Conservation (phyloP, 2,329 filamentous ascomycete genomes). For the Metarhizium robertsii region DNA sequence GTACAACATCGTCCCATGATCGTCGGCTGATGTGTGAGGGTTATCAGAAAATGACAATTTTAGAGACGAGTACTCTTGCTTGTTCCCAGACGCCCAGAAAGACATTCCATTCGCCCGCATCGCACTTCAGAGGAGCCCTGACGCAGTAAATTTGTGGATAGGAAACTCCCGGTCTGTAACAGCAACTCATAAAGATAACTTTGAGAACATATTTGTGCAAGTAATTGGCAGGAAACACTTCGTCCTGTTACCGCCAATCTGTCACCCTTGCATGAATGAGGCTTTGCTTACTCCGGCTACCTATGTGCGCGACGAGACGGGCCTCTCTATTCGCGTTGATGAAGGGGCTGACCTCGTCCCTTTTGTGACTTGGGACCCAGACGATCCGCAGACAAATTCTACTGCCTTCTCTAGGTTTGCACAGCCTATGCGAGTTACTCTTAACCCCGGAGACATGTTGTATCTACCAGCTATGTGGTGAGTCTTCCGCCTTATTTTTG, state of each 20-base stretch:
- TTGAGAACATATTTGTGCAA: slow-evolving; percentile 79
- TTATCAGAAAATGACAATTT: slow-evolving; percentile 69
- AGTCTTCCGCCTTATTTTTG: slow-evolving; percentile 12
- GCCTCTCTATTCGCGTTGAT: slow-evolving; percentile 25
- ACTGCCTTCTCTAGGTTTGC: slow-evolving; percentile 53
- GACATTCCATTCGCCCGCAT: slow-evolving; percentile 65
- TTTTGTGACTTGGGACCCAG: slow-evolving; percentile 68
- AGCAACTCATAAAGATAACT: slow-evolving; percentile 72
- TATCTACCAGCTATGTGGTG: slow-evolving; percentile 76
- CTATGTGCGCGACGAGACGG: slow-evolving; percentile 35
- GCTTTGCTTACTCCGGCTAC: slow-evolving; percentile 43
- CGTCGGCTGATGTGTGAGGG: background rate
- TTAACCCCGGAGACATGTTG: slow-evolving; percentile 68
- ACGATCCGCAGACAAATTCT: slow-evolving; percentile 36
- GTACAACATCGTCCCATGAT: background rate
- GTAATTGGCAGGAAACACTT: slow-evolving; percentile 67
- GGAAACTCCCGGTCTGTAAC: slow-evolving; percentile 63
- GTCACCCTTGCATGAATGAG: slow-evolving; percentile 62
- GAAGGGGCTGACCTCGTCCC: slow-evolving; percentile 38
- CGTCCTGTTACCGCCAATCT: slow-evolving; percentile 61
- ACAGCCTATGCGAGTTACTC: slow-evolving; percentile 54
- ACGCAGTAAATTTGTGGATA: slow-evolving; percentile 78
- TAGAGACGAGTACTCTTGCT: slow-evolving; percentile 56
- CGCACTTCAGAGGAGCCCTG: slow-evolving; percentile 55
- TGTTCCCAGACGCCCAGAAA: slow-evolving; percentile 53